Evolutionary conservation across 164 flowering plant genomes (phyloP), one percentile per base, ranked within the genome.

Genomic region (Vitis rupestris): DNA sequence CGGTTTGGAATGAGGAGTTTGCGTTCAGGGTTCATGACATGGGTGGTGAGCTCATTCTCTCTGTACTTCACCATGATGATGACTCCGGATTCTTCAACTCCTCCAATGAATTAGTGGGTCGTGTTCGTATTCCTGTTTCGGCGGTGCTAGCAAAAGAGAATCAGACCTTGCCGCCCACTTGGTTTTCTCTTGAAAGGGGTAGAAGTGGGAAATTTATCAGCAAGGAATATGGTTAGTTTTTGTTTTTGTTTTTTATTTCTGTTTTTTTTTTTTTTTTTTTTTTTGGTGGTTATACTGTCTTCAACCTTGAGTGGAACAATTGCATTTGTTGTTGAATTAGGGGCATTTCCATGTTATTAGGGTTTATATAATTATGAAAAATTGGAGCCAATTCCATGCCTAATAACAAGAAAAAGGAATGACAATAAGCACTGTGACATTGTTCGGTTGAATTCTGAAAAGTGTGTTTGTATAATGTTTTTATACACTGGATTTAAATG

Each of bases 1-100:
- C 87, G 0, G 76, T 82, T 59, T 93, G 98, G 98, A 89, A 90
- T 55, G 95, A 93, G 72, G 98, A 93, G 79, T 90, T 93, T 66
- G 86, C 85, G 57, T 88, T 93, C 75, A 78, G 83, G 50, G 86
- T 85, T 8, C 67, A 70, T 70, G 83, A 80, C 51, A 8, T 76
- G 66, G 82, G 84, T 3, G 97, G 91, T 4, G 85, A 85, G 47
- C 83, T 93, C 12, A 67, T 82, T 48, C 76, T 88, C 19, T 82
- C 88, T 56, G 84, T 87, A n/a, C 82, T 64, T 50, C 65, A 64
- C 4, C 70, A 69, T 14, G 77, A 69, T 37, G 74, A 80, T 29
- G 81, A 75, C 4, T 65, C 70, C 9, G 79, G 80, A 0, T 44
- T 84, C 11, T 82, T 82, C 50, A 65, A 73, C 70, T 78, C 27